Evolutionary conservation across 306 rosid species (phyloP).

Genomic region (Cicer chorassanicum): DNA sequence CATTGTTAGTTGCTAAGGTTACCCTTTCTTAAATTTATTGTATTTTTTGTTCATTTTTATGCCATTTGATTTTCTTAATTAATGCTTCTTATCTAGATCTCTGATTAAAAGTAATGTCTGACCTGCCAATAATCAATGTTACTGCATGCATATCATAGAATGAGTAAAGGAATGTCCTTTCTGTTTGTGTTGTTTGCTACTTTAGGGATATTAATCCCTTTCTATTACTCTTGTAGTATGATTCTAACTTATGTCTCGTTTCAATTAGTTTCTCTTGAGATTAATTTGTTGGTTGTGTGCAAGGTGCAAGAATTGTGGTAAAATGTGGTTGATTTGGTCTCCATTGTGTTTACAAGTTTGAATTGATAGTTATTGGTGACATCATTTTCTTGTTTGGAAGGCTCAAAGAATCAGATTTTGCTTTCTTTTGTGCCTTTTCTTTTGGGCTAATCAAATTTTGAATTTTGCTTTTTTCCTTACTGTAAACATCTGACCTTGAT

Average conservation of each 20-base stretch:
- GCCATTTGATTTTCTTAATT: slow-evolving; percentile 16
- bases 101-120: not conserved
- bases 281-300: not conserved
- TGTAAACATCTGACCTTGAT: slow-evolving; percentile 3
- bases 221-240: slow-evolving; percentile 4
- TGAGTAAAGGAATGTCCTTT: not conserved
- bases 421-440: not conserved
- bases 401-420: not conserved
- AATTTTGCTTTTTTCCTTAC: slow-evolving; percentile 28
- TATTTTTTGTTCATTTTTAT: not conserved
- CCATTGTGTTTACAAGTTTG: not conserved
- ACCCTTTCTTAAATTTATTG: not conserved
- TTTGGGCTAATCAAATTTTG: slow-evolving; percentile 1
- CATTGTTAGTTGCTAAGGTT: not conserved
- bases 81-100: slow-evolving; percentile 13
- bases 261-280: not conserved
- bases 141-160: not conserved
- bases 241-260: slow-evolving; percentile 12
- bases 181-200: not conserved
- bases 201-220: not conserved
- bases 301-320: not conserved
- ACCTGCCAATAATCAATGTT: not conserved
- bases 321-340: not conserved
- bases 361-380: not conserved
- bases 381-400: not conserved